A percentile compares a stretch with the other conserved stretches of the same genome.
Evolutionary conservation across 345 rosid genomes (phyloP).

Genomic region (Geranium brycei): DNA sequence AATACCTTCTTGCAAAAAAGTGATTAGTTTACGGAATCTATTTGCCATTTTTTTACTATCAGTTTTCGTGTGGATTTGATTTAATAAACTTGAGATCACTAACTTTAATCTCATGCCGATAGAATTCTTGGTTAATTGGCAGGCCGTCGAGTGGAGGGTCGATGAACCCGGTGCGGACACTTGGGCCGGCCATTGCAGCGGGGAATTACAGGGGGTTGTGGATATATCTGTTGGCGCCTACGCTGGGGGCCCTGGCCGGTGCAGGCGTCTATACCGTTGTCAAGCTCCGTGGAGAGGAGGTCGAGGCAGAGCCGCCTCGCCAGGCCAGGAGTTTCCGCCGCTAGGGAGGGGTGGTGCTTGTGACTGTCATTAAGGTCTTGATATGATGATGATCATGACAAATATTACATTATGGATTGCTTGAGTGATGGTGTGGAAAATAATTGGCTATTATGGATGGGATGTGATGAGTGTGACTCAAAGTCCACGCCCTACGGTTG

Average conservation of each 20-base stretch:
- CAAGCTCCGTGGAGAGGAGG: conserved; percentile 45
- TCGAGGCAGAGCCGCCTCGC: conserved; percentile 32
- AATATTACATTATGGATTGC: no score
- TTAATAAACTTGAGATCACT: no score
- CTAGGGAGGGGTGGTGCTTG: conserved; percentile 4
- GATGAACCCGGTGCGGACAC: conserved; percentile 57
- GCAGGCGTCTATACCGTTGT: conserved; percentile 55
- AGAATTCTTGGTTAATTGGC: no score
- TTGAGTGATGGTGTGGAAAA: not conserved
- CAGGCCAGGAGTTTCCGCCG: conserved; percentile 70
- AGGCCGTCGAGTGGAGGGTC: conserved; percentile 75
- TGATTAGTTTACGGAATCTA: no score
- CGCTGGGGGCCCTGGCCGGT: conserved; percentile 68
- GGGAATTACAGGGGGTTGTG: conserved; percentile 59
- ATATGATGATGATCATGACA: no score
- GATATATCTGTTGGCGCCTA: conserved; percentile 73
- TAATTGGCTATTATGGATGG: no score
- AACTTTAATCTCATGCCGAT: no score
- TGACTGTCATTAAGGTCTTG: no score
- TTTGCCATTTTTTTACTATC: no score
- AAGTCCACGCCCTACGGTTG: not conserved
- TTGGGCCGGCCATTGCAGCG: conserved; percentile 84
- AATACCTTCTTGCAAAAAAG: no score
- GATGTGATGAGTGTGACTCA: not conserved
- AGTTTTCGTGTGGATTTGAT: no score